A percentile compares a stretch with the other conserved stretches of the same genome.
Conservation (phyloP, 2,329 filamentous ascomycete genomes). For the Hypoxylon rubiginosum region DNA sequence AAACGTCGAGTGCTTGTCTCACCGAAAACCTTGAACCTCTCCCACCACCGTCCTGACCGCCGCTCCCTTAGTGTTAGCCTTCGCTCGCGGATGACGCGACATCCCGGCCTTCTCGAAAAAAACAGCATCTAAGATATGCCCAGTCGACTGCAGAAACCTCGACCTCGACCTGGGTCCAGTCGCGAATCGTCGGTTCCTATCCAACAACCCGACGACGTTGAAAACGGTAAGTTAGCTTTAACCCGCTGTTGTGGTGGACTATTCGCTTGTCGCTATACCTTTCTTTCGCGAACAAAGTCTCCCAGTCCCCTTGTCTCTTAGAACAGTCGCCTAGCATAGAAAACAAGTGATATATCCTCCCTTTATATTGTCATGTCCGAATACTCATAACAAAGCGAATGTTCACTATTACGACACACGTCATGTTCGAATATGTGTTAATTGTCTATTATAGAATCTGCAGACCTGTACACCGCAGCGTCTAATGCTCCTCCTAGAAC, state of each 20-base stretch:
- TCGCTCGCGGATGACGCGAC: constrained; percentile 8
- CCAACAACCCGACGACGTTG: constrained; percentile 34
- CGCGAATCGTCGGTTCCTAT: constrained; percentile 29
- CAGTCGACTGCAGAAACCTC: constrained; percentile 50
- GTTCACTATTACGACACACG: constrained; percentile 18
- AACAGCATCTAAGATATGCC: constrained; percentile 48
- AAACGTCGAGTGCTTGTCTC: constrained; percentile 4
- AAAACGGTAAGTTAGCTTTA: constrained; percentile 47
- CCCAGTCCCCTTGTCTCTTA: constrained; percentile 26
- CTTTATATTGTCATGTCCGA: constrained; percentile 22
- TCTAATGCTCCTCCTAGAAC: constrained; percentile 40
- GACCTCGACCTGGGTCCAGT: constrained; percentile 26
- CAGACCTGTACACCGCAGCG: constrained; percentile 40
- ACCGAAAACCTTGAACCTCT: neutral
- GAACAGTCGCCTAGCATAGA: constrained; percentile 10
- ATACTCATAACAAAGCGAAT: constrained; percentile 39
- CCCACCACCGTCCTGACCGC: neutral
- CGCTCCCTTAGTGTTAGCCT: neutral
- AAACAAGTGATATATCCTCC: constrained; percentile 15
- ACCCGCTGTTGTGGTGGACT: constrained; percentile 1
- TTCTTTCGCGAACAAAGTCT: constrained; percentile 21
- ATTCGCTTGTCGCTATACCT: constrained; percentile 27
- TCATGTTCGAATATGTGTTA: constrained; percentile 36
- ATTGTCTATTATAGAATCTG: constrained; percentile 39
- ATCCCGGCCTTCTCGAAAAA: constrained; percentile 8